A percentile compares a stretch with the other conserved stretches of the same genome.
These are phyloP conservation scores for Kregervanrija fluxuum DNA, from an alignment of 805 yeast species.

Conservation along the genomic window DNA sequence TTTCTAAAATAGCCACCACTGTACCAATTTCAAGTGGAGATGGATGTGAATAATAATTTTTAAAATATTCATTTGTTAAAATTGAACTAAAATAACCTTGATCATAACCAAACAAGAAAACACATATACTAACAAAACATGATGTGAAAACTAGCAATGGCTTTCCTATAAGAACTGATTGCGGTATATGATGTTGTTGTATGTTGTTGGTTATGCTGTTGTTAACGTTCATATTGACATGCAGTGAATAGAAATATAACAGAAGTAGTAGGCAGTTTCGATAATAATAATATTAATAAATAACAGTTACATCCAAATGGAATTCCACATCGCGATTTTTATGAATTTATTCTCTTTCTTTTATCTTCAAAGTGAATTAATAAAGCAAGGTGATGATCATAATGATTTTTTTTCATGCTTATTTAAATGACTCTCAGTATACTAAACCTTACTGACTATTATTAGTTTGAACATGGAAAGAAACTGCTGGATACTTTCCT, in stretches of 20 bases:
- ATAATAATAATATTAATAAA: too few species aligned
- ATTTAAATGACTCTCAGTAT: too few species aligned
- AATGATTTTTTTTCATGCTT: too few species aligned
- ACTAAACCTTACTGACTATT: too few species aligned
- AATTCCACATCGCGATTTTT: too few species aligned
- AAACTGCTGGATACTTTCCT: constrained; percentile 53
- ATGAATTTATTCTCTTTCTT: too few species aligned
- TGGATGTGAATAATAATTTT: constrained; percentile 65
- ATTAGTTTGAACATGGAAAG: constrained; percentile 61
- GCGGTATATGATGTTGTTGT: constrained; percentile 19
- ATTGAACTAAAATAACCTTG: constrained; percentile 91
- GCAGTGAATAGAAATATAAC: too few species aligned
- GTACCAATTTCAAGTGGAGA: constrained; percentile 71
- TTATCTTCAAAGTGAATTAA: too few species aligned
- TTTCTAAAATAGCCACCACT: constrained; percentile 80
- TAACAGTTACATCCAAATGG: too few species aligned
- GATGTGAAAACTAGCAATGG: constrained; percentile 36
- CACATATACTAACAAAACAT: constrained; percentile 54
- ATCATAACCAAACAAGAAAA: constrained; percentile 72
- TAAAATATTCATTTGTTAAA: constrained; percentile 65
- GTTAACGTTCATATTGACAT: too few species aligned
- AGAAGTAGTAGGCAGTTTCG: too few species aligned
- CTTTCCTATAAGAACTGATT: constrained; percentile 24
- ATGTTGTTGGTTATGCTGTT: background rate
- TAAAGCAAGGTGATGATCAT: too few species aligned